Evolutionary conservation across 768 basidiomycete genomes (phyloP).

Genomic region (Termitomyces sp.): DNA sequence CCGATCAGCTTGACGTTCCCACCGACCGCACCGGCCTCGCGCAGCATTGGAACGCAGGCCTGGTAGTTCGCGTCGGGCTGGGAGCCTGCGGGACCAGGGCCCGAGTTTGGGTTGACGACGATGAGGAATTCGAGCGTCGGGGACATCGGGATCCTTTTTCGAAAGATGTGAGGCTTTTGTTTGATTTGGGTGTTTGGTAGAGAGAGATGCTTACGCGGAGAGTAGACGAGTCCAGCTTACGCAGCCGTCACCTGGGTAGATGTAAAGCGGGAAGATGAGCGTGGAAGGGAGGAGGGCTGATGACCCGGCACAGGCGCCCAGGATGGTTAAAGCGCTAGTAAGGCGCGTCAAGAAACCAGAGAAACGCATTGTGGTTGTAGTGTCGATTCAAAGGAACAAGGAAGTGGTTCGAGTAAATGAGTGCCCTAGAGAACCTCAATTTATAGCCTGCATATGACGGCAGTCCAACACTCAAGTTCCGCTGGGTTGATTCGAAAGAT

Average conservation of each 20-base stretch:
- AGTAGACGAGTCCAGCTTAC: conserved; percentile 20
- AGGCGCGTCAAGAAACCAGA: not conserved
- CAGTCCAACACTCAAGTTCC: not conserved
- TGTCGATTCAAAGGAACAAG: not conserved
- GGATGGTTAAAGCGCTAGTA: not conserved
- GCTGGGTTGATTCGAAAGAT: not conserved
- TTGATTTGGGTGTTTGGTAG: not conserved
- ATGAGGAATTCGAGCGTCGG: conserved; percentile 22
- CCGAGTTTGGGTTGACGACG: conserved; percentile 26
- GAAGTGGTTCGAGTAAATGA: not conserved
- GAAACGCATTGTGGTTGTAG: not conserved
- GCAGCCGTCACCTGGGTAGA: conserved; percentile 22
- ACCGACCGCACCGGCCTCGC: not conserved
- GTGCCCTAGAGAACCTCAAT: not conserved
- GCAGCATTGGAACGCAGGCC: conserved; percentile 19
- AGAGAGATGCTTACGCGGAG: conserved; percentile 13
- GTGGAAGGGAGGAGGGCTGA: conserved; percentile 13
- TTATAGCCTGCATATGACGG: not conserved
- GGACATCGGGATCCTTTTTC: conserved; percentile 20
- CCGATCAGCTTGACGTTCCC: conserved; percentile 25
- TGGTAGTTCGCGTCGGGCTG: conserved; percentile 26
- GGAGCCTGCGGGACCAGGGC: conserved; percentile 19
- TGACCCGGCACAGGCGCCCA: not conserved
- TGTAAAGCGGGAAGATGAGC: conserved; percentile 26
- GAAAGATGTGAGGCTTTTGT: not conserved